Base-by-base conservation (phyloP, 192 early-diverging fungal genomes). In the Phlyctochytrium arcticum region DNA sequence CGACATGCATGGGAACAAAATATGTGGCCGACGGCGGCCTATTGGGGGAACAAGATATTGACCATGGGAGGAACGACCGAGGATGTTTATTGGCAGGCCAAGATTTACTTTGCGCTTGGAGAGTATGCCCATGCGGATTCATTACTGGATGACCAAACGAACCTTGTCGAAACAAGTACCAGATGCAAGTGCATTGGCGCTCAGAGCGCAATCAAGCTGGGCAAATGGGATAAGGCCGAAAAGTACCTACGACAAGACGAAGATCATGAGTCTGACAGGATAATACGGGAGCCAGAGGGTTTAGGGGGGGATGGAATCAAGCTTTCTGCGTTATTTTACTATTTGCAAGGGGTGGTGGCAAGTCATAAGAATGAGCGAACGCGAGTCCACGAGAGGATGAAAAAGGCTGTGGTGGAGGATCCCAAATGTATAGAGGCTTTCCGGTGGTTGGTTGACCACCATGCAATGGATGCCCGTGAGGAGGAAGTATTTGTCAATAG, bases 371-470 rank as follows among this genome's bases (percentile, higher is more conserved):
- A 75, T 23, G 75, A 87, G 56, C 58, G 74, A 36, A 75, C 70
- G 1, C 53, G 68, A 19, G 89, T 88, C 9, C 82, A 83, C 34
- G 74, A 81, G 5, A 75, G 75, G 59, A 88, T 82, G 50, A 83
- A 85, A 42, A 76, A 84, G 55, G 84, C 90, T 27, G 60, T 91
- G 4, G 35, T 46, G 12, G 56, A 83, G 0, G 90, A 91, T 68
- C 75, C 87, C 17, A 78, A 82, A 35, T 88, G 86, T 54, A 78
- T 77, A 54, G 87, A 90, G 80, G 86, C 88, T 4, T 71, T 86
- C 36, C 62, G 89, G 29, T 72, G 69, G 32, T 62, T 90, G 36
- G 47, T 85, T 0, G 70, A 70, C 7, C 74, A 83, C 62, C 76
- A 85, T 51, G 80, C 89, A 76, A 46, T 90, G 76, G 81, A 73